Base-by-base conservation (phyloP, 441 rosid genomes). In the Bruguiera hainesii region DNA sequence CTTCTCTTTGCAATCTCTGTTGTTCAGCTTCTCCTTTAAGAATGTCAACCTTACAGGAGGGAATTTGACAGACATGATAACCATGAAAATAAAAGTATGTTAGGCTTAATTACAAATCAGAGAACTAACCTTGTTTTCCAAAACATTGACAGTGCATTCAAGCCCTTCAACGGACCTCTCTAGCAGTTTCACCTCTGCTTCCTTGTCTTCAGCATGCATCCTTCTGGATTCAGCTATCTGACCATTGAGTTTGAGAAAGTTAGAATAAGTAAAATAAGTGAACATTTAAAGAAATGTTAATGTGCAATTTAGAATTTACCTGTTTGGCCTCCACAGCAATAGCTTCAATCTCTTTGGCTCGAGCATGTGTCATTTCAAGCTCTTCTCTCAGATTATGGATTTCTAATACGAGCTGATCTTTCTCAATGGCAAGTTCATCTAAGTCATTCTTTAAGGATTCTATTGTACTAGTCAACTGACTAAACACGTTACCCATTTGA, bases 91-190 rank as follows among this genome's bases (percentile, higher is more conserved):
- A 18, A 60, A 68, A 51, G 50, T 65, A 58, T 33, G 65, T 59
- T 39, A 0, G 61, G 64, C 48, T 2, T 13, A 39, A 39, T 60
- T 46, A 39, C 73, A 42, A 33, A 60, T 55, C 64, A 65, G 35
- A 77, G 68, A 67, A 59, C 83, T 75, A 58, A 96, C 99, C 94
- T 96, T 83, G 79, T 80, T 86, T 85, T 96, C 98, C 65, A 93
- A 86, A 56, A 86, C 89, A 65, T 91, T 81, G 71, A 93, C 76
- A 23, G 96, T 96, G 73, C 82, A 78, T 74, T 89, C 99, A 59
- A 96, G 91, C 91, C 89, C 90, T 80, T 93, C 93, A 73, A 96
- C 87, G 39, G 99, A 96, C 76, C 84, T 89, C 85, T 96, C 99
- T 73, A 96, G 79, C 51, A 91, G 86, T 78, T 81, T 85, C 69